phyloP scores from a whole-genome alignment of 768 basidiomycete species.

The Russula sp. region DNA sequence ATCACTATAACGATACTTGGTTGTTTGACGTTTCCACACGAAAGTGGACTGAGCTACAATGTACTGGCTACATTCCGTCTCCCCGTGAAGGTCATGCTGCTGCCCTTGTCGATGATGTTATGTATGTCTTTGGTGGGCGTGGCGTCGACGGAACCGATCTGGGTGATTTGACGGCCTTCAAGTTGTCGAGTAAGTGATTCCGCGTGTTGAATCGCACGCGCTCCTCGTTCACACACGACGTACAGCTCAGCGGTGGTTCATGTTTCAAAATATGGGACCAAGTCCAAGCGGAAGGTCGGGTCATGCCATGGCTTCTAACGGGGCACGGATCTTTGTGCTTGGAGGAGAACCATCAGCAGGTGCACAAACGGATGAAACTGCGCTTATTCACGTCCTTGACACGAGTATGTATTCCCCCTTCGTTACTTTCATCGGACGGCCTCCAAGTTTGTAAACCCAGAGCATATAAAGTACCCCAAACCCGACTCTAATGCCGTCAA shows the following conservation, averaged over 20 bases:
- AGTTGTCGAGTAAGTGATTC: conserved; percentile 79
- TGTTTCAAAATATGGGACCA: conserved; percentile 99
- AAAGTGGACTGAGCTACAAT: conserved; percentile 87
- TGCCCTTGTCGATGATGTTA: conserved; percentile 93
- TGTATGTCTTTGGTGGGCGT: conserved; percentile 95
- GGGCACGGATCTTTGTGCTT: conserved; percentile 84
- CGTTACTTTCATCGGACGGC: not conserved
- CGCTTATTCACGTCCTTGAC: conserved; percentile 86
- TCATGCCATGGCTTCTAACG: conserved; percentile 96
- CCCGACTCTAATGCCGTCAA: conserved; percentile 54
- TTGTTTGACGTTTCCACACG: conserved; percentile 77
- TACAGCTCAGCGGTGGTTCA: conserved; percentile 96
- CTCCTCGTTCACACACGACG: conserved; percentile 6
- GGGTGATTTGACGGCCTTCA: conserved; percentile 93
- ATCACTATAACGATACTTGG: conserved; percentile 99
- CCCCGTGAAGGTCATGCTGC: conserved; percentile 96
- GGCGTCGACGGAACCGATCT: conserved; percentile 97
- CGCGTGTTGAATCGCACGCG: not conserved
- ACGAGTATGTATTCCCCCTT: conserved; percentile 65
- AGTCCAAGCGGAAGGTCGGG: conserved; percentile 89
- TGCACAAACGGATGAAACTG: conserved; percentile 72
- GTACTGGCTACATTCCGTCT: conserved; percentile 95
- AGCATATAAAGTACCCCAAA: conserved; percentile 83
- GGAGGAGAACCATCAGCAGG: conserved; percentile 89
- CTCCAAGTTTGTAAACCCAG: conserved; percentile 39